These are phyloP conservation scores for Flammula alnicola DNA, from an alignment of 1,284 basidiomycete species.

Conservation along the genomic window DNA sequence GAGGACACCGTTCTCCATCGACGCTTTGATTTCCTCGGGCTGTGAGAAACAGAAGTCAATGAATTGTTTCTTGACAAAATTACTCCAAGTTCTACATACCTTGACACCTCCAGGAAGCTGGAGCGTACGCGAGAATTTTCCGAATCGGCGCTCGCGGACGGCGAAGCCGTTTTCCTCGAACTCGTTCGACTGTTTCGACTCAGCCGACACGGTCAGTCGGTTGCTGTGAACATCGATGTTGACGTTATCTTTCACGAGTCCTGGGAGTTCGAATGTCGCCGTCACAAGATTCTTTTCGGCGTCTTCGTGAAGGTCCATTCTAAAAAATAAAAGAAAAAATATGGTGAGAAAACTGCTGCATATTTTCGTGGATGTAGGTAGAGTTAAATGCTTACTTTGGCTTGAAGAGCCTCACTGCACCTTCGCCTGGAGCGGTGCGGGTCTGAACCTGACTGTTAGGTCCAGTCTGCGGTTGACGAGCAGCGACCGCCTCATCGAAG, in stretches of 20 bases:
- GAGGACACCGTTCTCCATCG: not conserved
- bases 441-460: too few relatives aligned
- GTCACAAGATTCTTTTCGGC: constrained; percentile 39
- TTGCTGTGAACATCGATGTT: constrained; percentile 42
- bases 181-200: constrained; percentile 25
- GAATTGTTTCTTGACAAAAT: too few relatives aligned
- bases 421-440: too few relatives aligned
- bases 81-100: too few relatives aligned
- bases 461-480: too few relatives aligned
- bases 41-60: not conserved
- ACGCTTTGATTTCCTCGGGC: constrained; percentile 2
- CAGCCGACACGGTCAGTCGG: constrained; percentile 40
- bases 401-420: too few relatives aligned
- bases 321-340: too few relatives aligned
- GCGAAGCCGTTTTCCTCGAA: constrained; percentile 34
- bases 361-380: too few relatives aligned
- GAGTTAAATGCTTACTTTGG: too few relatives aligned
- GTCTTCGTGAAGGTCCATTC: constrained; percentile 38
- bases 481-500: too few relatives aligned
- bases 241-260: constrained; percentile 43
- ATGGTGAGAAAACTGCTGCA: too few relatives aligned
- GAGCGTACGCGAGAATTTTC: constrained; percentile 40
- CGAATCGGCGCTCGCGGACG: constrained; percentile 39
- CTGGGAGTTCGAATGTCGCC: constrained; percentile 49
- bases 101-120: constrained; percentile 41